Evolutionary conservation across 345 rosid genomes (phyloP).

Genomic region (Eucalyptus cloeziana): DNA sequence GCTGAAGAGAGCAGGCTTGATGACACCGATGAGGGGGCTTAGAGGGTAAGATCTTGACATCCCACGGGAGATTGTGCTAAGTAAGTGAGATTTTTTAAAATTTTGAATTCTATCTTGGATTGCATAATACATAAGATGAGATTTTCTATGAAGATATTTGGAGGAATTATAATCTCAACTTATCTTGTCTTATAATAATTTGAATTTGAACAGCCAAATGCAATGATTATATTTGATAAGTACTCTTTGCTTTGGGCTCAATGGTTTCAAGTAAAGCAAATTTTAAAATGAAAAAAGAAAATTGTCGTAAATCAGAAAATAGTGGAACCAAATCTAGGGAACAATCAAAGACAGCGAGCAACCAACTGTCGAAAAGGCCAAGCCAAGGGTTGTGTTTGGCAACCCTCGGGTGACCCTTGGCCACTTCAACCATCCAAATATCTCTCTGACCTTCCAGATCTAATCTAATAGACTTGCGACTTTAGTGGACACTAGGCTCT

Average conservation of each 20-base stretch:
- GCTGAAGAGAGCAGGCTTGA: neutral
- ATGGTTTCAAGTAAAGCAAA: neutral
- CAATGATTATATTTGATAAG: neutral
- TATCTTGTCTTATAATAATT: neutral
- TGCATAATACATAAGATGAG: neutral
- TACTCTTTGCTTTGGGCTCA: neutral
- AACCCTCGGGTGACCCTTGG: rapidly evolving
- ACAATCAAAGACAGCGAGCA: neutral
- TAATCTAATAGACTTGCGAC: neutral
- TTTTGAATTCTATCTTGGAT: neutral
- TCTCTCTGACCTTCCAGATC: rapidly evolving
- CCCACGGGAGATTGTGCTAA: neutral
- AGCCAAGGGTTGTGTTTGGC: neutral
- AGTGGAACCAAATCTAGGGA: neutral
- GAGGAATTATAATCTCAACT: neutral
- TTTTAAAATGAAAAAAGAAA: neutral
- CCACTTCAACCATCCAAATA: neutral
- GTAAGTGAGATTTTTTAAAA: neutral
- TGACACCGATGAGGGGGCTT: neutral
- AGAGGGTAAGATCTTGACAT: neutral
- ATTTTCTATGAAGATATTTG: neutral
- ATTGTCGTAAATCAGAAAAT: neutral
- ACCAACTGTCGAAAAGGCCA: neutral
- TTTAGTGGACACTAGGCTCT: neutral
- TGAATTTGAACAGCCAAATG: rapidly evolving